Conservation (phyloP, 495 filamentous ascomycete genomes). For the Hyaloscypha bicolor region DNA sequence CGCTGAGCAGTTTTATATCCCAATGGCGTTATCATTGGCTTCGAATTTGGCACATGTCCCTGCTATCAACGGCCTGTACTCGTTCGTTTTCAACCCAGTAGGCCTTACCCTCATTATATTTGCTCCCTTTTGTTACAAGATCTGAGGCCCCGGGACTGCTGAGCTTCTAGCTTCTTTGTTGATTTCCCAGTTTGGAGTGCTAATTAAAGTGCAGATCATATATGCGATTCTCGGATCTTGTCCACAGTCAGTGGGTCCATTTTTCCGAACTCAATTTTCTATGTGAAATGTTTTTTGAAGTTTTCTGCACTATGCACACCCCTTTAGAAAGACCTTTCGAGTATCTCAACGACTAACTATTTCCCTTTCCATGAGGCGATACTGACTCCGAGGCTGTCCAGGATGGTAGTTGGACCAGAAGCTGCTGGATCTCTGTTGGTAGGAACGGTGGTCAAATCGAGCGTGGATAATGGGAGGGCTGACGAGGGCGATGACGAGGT, state of each 20-base stretch:
- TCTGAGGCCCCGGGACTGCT: too few relatives aligned
- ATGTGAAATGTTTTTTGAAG: background rate
- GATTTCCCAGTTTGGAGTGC: background rate
- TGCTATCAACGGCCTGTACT: conserved; percentile 93
- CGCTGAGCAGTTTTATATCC: conserved; percentile 73
- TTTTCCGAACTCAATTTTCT: background rate
- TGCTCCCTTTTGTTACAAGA: background rate
- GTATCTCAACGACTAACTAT: background rate
- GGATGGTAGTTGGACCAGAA: conserved; percentile 92
- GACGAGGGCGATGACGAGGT: conserved; percentile 65
- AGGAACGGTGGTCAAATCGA: conserved; percentile 80
- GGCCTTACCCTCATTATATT: background rate
- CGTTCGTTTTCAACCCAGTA: conserved; percentile 83
- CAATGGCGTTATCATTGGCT: conserved; percentile 94
- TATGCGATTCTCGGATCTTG: conserved; percentile 92
- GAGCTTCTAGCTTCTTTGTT: too few relatives aligned
- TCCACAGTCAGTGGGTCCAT: conserved; percentile 49
- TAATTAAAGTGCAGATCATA: conserved; percentile 43
- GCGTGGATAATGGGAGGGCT: conserved; percentile 68
- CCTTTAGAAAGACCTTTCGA: background rate
- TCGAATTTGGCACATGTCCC: conserved; percentile 92
- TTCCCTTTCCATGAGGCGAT: background rate
- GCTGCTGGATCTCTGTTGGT: conserved; percentile 90
- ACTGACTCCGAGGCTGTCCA: background rate
- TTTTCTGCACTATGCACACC: background rate